Conservation (phyloP, 768 basidiomycete species). For the Nidularia pulvinata region DNA sequence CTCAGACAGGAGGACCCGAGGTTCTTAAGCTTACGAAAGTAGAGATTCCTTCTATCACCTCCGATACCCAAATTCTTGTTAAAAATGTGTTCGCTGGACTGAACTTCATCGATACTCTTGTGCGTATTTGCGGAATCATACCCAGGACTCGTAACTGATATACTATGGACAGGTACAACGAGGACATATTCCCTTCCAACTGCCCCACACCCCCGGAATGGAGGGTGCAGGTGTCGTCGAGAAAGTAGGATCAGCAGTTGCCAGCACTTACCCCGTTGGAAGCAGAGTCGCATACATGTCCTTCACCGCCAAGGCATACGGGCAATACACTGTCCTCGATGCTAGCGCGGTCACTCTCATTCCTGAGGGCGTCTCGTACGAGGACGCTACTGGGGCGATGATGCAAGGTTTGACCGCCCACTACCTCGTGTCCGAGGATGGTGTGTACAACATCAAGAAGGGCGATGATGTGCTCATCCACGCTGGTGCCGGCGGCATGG, state of each 20-base stretch:
- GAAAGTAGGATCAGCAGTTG: neutral
- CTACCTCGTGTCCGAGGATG: neutral
- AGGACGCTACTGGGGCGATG: neutral
- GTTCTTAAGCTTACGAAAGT: neutral
- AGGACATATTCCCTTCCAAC: neutral
- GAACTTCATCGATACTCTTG: neutral
- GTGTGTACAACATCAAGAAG: neutral
- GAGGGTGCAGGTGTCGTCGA: neutral
- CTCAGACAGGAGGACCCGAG: neutral
- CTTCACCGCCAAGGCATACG: neutral
- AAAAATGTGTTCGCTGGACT: neutral
- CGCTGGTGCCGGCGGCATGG: neutral
- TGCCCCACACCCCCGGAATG: neutral
- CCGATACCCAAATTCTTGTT: neutral
- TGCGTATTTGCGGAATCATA: neutral
- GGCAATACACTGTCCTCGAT: neutral
- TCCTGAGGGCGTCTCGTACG: neutral
- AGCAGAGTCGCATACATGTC: neutral
- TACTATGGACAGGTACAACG: neutral
- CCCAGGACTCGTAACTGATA: neutral
- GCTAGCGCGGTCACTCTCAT: neutral
- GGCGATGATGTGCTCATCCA: neutral
- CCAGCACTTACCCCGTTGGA: neutral
- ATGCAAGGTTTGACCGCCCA: neutral
- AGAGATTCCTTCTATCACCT: neutral